Evolutionary conservation across 331 rosid species (phyloP).

Genomic region (Prunus yedoensis): DNA sequence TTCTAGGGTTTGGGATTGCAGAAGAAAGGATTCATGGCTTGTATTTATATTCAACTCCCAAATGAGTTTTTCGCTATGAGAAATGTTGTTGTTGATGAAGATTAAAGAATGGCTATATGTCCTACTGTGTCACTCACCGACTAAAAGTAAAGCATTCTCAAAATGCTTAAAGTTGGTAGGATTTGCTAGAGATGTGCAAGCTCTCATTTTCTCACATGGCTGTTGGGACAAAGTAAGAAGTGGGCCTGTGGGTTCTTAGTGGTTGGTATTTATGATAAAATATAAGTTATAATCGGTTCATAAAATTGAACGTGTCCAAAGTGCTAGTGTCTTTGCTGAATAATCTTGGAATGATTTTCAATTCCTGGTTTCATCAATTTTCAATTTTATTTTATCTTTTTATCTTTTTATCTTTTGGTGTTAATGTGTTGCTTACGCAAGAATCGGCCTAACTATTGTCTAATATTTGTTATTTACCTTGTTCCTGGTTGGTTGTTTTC

Average conservation of each 20-base stretch:
- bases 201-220: background rate
- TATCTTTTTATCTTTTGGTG: background rate
- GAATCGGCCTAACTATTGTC: background rate
- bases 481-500: background rate
- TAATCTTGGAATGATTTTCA: background rate
- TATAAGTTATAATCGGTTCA: background rate
- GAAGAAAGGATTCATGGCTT: background rate
- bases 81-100: background rate
- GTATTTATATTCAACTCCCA: background rate
- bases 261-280: background rate
- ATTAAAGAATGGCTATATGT: background rate
- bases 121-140: background rate
- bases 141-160: background rate
- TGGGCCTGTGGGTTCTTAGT: background rate
- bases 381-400: background rate
- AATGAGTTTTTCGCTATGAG: background rate
- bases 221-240: background rate
- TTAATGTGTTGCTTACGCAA: background rate
- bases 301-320: background rate
- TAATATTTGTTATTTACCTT: background rate
- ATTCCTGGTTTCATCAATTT: background rate
- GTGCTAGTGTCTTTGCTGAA: background rate
- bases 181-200: background rate
- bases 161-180: conserved; percentile 8
- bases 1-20: conserved; percentile 6